Percentiles rank a stretch among this genome's conserved stretches.
These are phyloP conservation scores for Musa troglodytarum DNA, from an alignment of 176 grass and related monocot species.

Conservation along the genomic window DNA sequence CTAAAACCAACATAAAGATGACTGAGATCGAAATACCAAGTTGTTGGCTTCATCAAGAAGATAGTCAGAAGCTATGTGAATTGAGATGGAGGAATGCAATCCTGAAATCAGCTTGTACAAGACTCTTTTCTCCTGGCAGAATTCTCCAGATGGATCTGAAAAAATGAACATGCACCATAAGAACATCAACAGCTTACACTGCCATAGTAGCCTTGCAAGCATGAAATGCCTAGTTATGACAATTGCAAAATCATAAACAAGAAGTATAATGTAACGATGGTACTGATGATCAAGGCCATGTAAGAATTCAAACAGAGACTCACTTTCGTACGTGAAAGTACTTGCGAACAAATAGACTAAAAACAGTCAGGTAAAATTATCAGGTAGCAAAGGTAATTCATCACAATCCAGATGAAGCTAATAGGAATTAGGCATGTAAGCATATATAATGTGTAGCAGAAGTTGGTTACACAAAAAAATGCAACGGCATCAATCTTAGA, in stretches of 20 bases:
- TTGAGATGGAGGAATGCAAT: slow-evolving; percentile 91
- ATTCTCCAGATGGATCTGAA: slow-evolving; percentile 85
- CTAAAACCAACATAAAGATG: not conserved
- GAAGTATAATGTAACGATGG: not conserved
- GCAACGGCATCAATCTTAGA: not conserved
- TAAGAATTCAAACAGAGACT: not conserved
- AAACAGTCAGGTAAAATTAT: not conserved
- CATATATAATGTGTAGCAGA: not conserved
- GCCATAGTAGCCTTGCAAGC: not conserved
- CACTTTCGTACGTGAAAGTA: not conserved
- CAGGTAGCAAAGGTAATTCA: not conserved
- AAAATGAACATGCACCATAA: not conserved
- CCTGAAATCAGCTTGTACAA: slow-evolving; percentile 96
- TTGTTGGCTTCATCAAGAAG: slow-evolving; percentile 59
- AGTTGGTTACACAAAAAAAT: not conserved
- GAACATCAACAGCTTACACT: not conserved
- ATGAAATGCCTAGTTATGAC: not conserved
- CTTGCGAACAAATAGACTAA: not conserved
- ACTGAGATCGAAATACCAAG: slow-evolving; percentile 28
- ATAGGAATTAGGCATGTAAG: not conserved
- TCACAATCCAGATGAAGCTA: not conserved
- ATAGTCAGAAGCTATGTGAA: slow-evolving; percentile 96
- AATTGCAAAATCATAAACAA: not conserved
- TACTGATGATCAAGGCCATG: not conserved
- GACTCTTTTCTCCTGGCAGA: slow-evolving; percentile 89